Percentiles rank a stretch among this genome's conserved stretches.
These are phyloP conservation scores for Kuraishia borneana DNA, from an alignment of 805 yeast genomes.

Conservation along the genomic window DNA sequence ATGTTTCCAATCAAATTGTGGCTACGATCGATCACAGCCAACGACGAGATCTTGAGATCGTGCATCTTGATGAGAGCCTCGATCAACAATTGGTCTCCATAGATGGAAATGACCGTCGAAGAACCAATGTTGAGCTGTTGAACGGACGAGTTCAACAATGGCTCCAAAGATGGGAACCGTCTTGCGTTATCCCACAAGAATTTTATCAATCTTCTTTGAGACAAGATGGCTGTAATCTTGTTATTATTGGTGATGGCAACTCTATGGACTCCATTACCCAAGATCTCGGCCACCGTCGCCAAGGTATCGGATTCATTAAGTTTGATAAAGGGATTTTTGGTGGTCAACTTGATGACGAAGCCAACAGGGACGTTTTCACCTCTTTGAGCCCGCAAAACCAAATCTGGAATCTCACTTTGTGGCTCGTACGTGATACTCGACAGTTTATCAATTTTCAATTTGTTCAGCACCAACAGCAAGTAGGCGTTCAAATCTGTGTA, in stretches of 20 bases:
- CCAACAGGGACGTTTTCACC: constrained; percentile 90
- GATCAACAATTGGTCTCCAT: constrained; percentile 77
- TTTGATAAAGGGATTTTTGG: constrained; percentile 81
- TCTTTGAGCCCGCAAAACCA: constrained; percentile 54
- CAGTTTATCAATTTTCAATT: constrained; percentile 30
- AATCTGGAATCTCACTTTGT: constrained; percentile 26
- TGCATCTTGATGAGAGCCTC: constrained; percentile 86
- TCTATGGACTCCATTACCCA: constrained; percentile 95
- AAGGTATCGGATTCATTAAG: constrained; percentile 60
- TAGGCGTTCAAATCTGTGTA: constrained; percentile 86
- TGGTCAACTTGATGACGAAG: constrained; percentile 74
- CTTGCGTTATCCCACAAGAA: constrained; percentile 92
- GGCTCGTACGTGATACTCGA: constrained; percentile 19
- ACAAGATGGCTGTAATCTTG: constrained; percentile 69
- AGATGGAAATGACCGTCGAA: constrained; percentile 62
- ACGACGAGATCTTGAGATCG: constrained; percentile 70
- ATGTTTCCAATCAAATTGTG: constrained; percentile 79
- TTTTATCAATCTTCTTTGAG: constrained; percentile 80
- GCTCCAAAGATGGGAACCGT: constrained; percentile 72
- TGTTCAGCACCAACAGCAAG: constrained; percentile 73
- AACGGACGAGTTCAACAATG: constrained; percentile 55
- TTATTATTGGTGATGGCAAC: constrained; percentile 57
- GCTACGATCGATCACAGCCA: constrained; percentile 83
- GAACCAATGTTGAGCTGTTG: constrained; percentile 69
- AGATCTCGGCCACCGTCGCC: constrained; percentile 66